These are phyloP conservation scores for Ogataea hybrid DNA, from an alignment of 1,139 yeast genomes.

Conservation along the genomic window DNA sequence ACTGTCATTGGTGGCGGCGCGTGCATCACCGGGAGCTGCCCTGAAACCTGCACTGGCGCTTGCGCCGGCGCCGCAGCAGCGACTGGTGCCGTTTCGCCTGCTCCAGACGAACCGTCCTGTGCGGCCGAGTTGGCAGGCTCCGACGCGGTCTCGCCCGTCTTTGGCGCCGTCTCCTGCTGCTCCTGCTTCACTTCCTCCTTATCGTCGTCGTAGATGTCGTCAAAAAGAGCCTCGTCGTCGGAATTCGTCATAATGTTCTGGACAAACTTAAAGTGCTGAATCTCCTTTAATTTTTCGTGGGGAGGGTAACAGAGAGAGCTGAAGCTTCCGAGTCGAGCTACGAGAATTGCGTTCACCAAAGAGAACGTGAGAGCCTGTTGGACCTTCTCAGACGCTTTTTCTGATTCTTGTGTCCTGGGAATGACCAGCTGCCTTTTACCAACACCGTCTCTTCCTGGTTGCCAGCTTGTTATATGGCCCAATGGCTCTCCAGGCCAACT, in stretches of 20 bases:
- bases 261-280: slow-evolving; percentile 1
- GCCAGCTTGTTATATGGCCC: no score
- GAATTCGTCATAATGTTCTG: slow-evolving; percentile 47
- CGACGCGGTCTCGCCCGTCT: slow-evolving; percentile 2
- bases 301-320: background rate
- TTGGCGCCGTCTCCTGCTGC: slow-evolving; percentile 5
- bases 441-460: no score
- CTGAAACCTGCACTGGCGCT: background rate
- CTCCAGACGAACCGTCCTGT: background rate
- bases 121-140: background rate
- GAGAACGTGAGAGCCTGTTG: background rate
- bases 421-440: no score
- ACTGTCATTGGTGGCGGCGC: slow-evolving; percentile 5
- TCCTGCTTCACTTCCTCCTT: slow-evolving; percentile 6
- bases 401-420: no score
- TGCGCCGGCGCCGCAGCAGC: slow-evolving; percentile 3
- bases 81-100: slow-evolving; percentile 3
- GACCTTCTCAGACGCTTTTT: background rate
- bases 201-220: slow-evolving; percentile 41
- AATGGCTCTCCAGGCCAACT: no score
- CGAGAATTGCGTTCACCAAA: background rate
- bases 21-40: slow-evolving; percentile 10
- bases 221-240: slow-evolving; percentile 66
- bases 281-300: slow-evolving; percentile 2
- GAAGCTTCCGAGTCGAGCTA: background rate